phyloP scores from a whole-genome alignment of 345 rosid genomes.

The Citrus cavaleriei region DNA sequence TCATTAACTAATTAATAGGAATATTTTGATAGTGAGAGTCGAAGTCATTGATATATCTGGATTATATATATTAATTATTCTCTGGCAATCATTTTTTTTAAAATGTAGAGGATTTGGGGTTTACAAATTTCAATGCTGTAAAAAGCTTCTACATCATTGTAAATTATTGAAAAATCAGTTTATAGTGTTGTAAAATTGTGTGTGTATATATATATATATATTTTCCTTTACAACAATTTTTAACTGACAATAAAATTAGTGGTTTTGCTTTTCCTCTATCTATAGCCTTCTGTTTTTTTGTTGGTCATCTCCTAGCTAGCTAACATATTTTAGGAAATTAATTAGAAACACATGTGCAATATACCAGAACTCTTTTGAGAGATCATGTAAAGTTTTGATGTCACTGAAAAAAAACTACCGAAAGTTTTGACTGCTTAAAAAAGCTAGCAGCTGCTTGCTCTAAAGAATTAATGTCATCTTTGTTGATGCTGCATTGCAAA shows the following conservation, averaged over 20 bases:
- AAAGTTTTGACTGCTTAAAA: conserved; percentile 6
- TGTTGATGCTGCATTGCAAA: not conserved
- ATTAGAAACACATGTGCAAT: not conserved
- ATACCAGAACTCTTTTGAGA: not conserved
- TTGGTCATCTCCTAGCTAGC: not conserved
- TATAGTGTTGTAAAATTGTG: too few relatives aligned
- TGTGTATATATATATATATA: too few relatives aligned
- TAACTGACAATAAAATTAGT: not conserved
- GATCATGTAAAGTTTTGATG: conserved; percentile 18
- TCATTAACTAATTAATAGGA: not conserved
- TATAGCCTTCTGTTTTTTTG: conserved; percentile 6
- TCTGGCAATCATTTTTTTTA: too few relatives aligned
- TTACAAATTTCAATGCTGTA: too few relatives aligned
- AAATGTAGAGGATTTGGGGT: too few relatives aligned
- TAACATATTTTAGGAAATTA: not conserved
- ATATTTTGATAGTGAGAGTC: conserved; percentile 7
- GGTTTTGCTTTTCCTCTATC: not conserved
- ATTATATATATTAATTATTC: not conserved
- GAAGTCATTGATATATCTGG: not conserved
- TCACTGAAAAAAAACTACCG: conserved; percentile 1
- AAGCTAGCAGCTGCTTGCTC: not conserved
- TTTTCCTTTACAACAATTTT: not conserved
- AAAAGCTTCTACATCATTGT: too few relatives aligned
- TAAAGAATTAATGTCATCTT: not conserved
- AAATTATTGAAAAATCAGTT: too few relatives aligned